Evolutionary conservation across 139 green algal species (phyloP), one percentile per base, ranked within the genome.

Genomic region (Bryopsis sp.): DNA sequence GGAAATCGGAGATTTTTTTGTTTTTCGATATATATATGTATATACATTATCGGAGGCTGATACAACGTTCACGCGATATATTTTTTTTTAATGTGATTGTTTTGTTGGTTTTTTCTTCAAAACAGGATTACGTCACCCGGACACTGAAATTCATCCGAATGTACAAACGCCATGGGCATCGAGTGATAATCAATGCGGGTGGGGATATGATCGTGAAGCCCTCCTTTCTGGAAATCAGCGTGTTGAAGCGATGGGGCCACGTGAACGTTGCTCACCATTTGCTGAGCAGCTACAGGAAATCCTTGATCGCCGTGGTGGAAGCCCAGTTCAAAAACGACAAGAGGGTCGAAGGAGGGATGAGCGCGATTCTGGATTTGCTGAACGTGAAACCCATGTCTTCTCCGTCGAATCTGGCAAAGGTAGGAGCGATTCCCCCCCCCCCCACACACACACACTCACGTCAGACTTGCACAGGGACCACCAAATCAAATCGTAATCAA

Each of bases 131-230:
- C 8, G 62, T 82, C 32, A 72, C 76, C 0, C 36, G 65, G 2
- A 74, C 61, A 0, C 67, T 73, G 61, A 82, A 82, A 64, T 79
- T 84, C 26, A 28, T 79, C 39, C 29, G 34, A 31, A 46, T 77
- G n/a, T 88, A 88, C 74, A 88, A 88, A 69, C 76, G 79, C 24
- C 67, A 64, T 29, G 82, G 82, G 1, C 46, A 79, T 7, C 65
- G 79, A 31, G 78, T 84, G 2, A 73, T 88, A 19, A 39, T 85
- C 15, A 78, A 85, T 58, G 34, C 36, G 2, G 8, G 69, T 7
- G 82, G 82, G 11, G 71, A 82, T 60, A 46, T 87, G 19, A 66
- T 85, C 1, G 74, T 85, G 22, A 34, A 37, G 37, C 62, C 62
- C 19, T 69, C 62, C 8, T 69, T 69, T n/a, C 35, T 69, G 31